These are phyloP conservation scores for Dryas drummondii DNA, from an alignment of 306 rosid species.

Conservation along the genomic window DNA sequence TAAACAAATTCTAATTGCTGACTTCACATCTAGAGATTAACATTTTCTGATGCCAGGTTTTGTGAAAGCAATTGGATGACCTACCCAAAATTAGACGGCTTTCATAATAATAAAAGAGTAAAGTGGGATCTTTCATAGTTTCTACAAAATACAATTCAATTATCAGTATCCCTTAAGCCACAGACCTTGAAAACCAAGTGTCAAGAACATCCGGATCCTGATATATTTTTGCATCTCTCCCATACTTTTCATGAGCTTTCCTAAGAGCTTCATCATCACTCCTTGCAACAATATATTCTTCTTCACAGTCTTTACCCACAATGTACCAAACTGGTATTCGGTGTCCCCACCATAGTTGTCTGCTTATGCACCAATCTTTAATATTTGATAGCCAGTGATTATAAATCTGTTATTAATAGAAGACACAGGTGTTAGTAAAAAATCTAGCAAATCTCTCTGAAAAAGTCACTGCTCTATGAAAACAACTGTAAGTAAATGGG, in stretches of 20 bases:
- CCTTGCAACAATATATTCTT: constrained; percentile 91
- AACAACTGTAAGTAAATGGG: neutral
- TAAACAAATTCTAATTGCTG: neutral
- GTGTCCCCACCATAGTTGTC: constrained; percentile 99
- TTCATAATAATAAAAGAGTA: neutral
- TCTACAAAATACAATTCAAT: neutral
- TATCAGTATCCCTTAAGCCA: neutral
- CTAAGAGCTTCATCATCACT: constrained; percentile 70
- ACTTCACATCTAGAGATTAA: neutral
- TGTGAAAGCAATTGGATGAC: neutral
- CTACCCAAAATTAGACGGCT: neutral
- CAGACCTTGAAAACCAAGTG: constrained; percentile 98
- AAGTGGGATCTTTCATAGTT: neutral
- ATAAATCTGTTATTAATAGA: constrained; percentile 65
- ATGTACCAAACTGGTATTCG: constrained; percentile 96
- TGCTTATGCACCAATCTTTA: constrained; percentile 99
- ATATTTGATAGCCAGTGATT: constrained; percentile 96
- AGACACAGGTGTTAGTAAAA: constrained; percentile 15
- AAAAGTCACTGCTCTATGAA: neutral
- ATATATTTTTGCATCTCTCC: constrained; percentile 74
- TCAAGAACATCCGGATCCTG: constrained; percentile 98
- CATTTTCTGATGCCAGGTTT: neutral
- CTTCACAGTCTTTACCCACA: constrained; percentile 78
- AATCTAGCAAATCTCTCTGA: neutral
- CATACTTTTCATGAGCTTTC: constrained; percentile 69